These are phyloP conservation scores for Ogataea haglerorum DNA, from an alignment of 805 yeast genomes.

Conservation along the genomic window DNA sequence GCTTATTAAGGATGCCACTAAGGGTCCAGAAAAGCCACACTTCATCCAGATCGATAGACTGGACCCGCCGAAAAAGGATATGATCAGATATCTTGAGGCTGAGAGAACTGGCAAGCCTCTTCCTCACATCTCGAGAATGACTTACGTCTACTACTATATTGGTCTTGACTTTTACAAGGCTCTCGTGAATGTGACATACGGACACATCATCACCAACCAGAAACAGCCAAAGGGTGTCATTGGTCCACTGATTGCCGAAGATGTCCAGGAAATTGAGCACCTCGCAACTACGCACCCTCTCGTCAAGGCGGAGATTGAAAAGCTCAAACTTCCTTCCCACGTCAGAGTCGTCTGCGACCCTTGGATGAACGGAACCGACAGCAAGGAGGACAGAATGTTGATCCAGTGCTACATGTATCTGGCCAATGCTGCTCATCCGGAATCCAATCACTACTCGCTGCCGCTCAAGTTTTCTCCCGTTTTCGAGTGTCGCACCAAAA, in stretches of 20 bases:
- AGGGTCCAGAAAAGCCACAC: constrained; percentile 52
- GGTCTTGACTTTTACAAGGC: constrained; percentile 61
- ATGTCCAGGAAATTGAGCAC: constrained; percentile 52
- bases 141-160: constrained; percentile 64
- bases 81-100: constrained; percentile 64
- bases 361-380: constrained; percentile 82
- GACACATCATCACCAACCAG: constrained; percentile 57
- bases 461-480: constrained; percentile 76
- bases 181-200: constrained; percentile 59
- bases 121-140: constrained; percentile 65
- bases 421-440: constrained; percentile 59
- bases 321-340: constrained; percentile 59
- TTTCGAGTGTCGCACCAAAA: constrained; percentile 55
- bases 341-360: constrained; percentile 61
- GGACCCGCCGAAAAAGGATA: constrained; percentile 77
- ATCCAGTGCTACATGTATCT: constrained; percentile 75
- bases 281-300: constrained; percentile 50
- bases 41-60: constrained; percentile 63
- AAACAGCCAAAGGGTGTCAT: constrained; percentile 57
- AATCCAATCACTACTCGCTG: constrained; percentile 71
- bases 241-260: constrained; percentile 73
- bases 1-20: constrained; percentile 55
- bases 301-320: constrained; percentile 61
- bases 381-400: constrained; percentile 56
- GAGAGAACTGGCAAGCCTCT: constrained; percentile 52